These are phyloP conservation scores for Hymenoscyphus fructigenus DNA, from an alignment of 2,329 filamentous ascomycete genomes.

Conservation along the genomic window DNA sequence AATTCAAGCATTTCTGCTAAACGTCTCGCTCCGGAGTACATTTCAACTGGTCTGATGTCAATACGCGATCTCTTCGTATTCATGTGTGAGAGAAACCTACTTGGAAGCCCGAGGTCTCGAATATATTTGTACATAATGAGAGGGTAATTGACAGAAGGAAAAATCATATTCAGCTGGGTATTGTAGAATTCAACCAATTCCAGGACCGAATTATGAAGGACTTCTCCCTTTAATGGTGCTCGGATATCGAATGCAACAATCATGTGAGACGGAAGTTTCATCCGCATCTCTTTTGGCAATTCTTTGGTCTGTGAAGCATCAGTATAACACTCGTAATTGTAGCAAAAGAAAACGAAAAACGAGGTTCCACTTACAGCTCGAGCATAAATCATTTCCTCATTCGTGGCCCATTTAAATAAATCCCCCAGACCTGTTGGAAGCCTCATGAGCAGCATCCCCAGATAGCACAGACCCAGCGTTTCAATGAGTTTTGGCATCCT, in stretches of 20 bases:
- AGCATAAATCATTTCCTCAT: conserved; percentile 70
- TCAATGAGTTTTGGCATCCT: conserved; percentile 68
- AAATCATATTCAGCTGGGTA: conserved; percentile 64
- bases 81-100: conserved; percentile 44
- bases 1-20: conserved; percentile 46
- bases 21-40: conserved; percentile 58
- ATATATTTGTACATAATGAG: conserved; percentile 69
- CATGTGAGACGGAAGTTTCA: conserved; percentile 62
- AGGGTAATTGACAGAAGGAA: conserved; percentile 71
- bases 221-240: conserved; percentile 48
- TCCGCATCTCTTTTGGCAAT: conserved; percentile 64
- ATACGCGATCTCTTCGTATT: neutral
- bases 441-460: conserved; percentile 72
- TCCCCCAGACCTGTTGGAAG: conserved; percentile 76
- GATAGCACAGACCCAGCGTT: conserved; percentile 74
- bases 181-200: conserved; percentile 64
- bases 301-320: conserved; percentile 46
- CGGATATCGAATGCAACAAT: conserved; percentile 56
- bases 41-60: conserved; percentile 52
- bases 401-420: conserved; percentile 65
- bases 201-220: conserved; percentile 64
- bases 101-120: conserved; percentile 70
- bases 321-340: neutral
- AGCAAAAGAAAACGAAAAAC: neutral
- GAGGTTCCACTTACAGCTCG: conserved; percentile 52